Evolutionary conservation across 2,329 filamentous ascomycete species (phyloP), one percentile per base, ranked within the genome.

Genomic region (Aplosporella prunicola): DNA sequence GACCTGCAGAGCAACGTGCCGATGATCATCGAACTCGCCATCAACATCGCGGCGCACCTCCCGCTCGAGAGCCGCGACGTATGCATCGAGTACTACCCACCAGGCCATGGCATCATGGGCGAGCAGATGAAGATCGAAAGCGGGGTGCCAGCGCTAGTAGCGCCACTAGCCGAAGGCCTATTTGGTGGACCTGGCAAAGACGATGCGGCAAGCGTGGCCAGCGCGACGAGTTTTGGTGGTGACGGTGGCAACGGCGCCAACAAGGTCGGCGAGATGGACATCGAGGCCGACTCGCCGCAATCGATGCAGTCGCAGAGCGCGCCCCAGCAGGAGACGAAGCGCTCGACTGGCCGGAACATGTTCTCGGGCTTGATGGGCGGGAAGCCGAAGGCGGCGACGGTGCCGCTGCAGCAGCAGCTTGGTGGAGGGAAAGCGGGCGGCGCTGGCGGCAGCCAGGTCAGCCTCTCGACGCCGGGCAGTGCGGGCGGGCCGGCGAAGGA

Each of bases 1-100:
- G 88, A 87, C 7, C 72, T 96, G n/a, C 80, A 89, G 47, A 87
- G 85, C 35, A 87, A 85, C 45, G 82, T 88, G 2, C 79, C 80
- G 38, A 93, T 91, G 78, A 96, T 98, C 56, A 74, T 95, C 38
- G 88, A 95, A 61, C 72, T 96, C 34, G 86, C 88, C 0, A 74
- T 96, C 20, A 81, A 80, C 43, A 87, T 98, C 45, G 78, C 84
- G 1, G 75, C 80, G 41, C 93, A 95, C 56, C 64, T 96, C 30
- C 89, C 91, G 0, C 64, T 93, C 25, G 91, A 98, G 61, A 91
- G 85, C 48, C 77, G 91, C 45, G 91, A 96, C 52, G 84, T 98
- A 11, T 78, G 78, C 28, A 81, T 98, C 43, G 77, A 81, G 44
- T 95, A 94, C 55, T 87, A 88, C 35, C 64, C 80, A 40, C 89